Conservation (phyloP, 805 yeast genomes). For the Cyberlindnera veronae region DNA sequence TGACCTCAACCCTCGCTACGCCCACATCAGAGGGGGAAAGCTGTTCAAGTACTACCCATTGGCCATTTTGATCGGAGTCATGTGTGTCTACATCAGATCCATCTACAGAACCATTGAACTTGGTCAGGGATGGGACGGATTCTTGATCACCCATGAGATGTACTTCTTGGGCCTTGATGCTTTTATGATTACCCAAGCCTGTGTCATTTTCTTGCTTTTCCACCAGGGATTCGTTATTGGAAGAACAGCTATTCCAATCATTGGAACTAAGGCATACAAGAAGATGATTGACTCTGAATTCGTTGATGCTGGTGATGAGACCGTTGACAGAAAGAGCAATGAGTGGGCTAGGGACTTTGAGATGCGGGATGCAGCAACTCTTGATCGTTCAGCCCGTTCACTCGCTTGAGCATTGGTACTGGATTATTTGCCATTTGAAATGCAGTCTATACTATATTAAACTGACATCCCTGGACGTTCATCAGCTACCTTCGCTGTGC, state of each 20-base stretch:
- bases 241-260: slow-evolving; percentile 2
- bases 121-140: slow-evolving; percentile 68
- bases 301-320: no score
- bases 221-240: slow-evolving; percentile 59
- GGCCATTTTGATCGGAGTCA: slow-evolving; percentile 43
- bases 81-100: slow-evolving; percentile 61
- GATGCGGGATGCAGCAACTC: no score
- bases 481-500: no score
- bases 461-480: no score
- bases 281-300: no score
- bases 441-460: no score
- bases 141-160: slow-evolving; percentile 55
- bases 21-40: slow-evolving; percentile 32
- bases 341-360: no score
- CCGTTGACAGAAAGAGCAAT: no score
- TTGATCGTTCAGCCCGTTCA: no score
- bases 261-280: slow-evolving; percentile 4
- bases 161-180: slow-evolving; percentile 61
- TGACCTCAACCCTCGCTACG: slow-evolving; percentile 35
- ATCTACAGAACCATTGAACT: slow-evolving; percentile 71
- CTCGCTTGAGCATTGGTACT: no score
- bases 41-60: slow-evolving; percentile 42
- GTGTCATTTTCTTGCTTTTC: slow-evolving; percentile 41
- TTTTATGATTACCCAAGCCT: slow-evolving; percentile 53
- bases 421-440: no score